Evolutionary conservation across 2,329 filamentous ascomycete genomes (phyloP), one percentile per base, ranked within the genome.

Genomic region (Penicillium italicum): DNA sequence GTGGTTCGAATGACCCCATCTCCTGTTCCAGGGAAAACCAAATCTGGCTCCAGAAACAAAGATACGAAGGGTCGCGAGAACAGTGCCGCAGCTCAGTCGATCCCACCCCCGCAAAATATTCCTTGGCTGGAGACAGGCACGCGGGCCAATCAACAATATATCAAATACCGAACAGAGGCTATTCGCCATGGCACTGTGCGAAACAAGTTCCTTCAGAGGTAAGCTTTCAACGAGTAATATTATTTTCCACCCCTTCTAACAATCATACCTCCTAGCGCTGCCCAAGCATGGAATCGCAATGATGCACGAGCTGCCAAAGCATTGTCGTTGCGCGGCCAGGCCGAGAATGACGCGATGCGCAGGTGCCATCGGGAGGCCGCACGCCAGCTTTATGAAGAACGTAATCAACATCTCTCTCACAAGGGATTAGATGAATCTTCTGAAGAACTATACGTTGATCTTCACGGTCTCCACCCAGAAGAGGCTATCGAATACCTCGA

Each of bases 241-340:
- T 20, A 12, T 20, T 4, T 36, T 16, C 12, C 3, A 18, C 10
- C 30, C 16, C 31, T 53, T 33, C 38, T 53, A 20, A 43, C 38
- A 24, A 18, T 44, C 6, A 56, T 28, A 54, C 26, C 46, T 40
- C 57, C 40, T 60, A 95, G 92, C 73, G 94, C 94, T 63, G 93
- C 93, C 9, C 93, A 97, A 81, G 94, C 94, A 22, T 99, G 94
- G 93, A 97, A 97, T 72, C 89, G 94, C 55, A 97, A 97, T 68
- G 94, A 99, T 72, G 93, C 94, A 38, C 87, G 94, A 59, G 93
- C 94, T 18, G 94, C 94, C 58, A 97, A 97, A 77, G 93, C 93
- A 31, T 83, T 97, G 47, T 96, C 91, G 67, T 84, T 97, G 43
- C 88, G 94, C 30, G 94, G 94, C 12, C 94, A 97, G 75, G 94